These are phyloP conservation scores for Penicillium pulvis DNA, from an alignment of 495 filamentous ascomycete species.

Conservation along the genomic window DNA sequence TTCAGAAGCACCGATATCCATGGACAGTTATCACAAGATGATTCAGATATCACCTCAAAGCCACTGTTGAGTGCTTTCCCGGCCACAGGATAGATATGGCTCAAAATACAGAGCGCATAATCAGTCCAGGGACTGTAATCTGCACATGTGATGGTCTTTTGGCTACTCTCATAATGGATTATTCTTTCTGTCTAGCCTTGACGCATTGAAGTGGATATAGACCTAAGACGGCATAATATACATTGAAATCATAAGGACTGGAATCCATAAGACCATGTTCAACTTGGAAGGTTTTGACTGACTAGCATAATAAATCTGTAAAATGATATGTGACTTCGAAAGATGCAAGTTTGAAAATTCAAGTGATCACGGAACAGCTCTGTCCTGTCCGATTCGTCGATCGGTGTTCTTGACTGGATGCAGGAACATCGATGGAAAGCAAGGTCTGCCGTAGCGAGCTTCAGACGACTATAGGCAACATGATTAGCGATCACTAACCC, in stretches of 20 bases:
- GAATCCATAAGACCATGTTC: neutral
- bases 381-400: constrained; percentile 18
- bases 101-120: too few relatives aligned
- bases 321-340: neutral
- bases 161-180: too few relatives aligned
- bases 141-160: too few relatives aligned
- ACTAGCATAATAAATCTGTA: neutral
- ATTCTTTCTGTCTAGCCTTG: neutral
- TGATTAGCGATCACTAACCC: neutral
- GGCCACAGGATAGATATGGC: too few relatives aligned
- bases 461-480: constrained; percentile 14
- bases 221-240: neutral
- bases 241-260: neutral
- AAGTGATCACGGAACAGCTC: constrained; percentile 20
- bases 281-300: neutral
- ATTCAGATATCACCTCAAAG: neutral
- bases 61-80: too few relatives aligned
- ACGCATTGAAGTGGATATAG: too few relatives aligned
- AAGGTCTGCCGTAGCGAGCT: constrained; percentile 26
- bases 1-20: neutral
- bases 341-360: neutral
- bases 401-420: constrained; percentile 29
- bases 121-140: too few relatives aligned
- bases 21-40: neutral
- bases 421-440: constrained; percentile 31